These are phyloP conservation scores for Trichocladium antarcticum DNA, from an alignment of 495 filamentous ascomycete genomes.

Conservation along the genomic window DNA sequence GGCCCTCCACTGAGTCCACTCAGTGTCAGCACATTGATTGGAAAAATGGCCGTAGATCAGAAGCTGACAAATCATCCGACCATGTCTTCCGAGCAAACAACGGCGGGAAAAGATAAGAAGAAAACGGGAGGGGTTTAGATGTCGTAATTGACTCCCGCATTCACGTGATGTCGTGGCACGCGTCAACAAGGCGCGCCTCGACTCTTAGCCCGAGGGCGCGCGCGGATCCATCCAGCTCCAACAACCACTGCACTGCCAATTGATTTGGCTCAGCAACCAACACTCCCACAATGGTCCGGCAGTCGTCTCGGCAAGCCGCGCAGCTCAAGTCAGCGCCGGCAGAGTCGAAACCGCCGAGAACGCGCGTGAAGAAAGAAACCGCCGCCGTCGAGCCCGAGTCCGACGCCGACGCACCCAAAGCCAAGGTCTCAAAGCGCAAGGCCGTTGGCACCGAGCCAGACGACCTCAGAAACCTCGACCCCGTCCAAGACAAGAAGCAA, in stretches of 20 bases:
- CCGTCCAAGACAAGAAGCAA: conserved; percentile 18
- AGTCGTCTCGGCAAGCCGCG: conserved; percentile 10
- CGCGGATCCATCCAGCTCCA: no score
- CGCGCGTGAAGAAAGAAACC: not conserved
- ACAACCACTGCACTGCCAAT: not conserved
- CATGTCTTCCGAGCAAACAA: no score
- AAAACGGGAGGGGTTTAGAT: no score
- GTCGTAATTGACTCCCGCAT: not conserved
- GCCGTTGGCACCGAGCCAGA: conserved; percentile 15
- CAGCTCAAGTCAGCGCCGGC: not conserved
- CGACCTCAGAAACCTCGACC: conserved; percentile 10
- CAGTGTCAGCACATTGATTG: no score
- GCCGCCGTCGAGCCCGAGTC: conserved; percentile 1
- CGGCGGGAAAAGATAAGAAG: no score
- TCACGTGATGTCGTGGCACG: conserved; percentile 5
- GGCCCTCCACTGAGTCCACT: no score
- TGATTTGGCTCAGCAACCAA: not conserved
- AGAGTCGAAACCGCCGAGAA: not conserved
- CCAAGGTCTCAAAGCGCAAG: conserved; percentile 29
- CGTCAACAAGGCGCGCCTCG: not conserved
- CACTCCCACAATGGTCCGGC: conserved; percentile 1
- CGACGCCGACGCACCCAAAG: conserved; percentile 9
- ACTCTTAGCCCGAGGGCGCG: no score
- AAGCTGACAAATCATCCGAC: no score
- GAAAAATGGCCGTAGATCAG: no score